A percentile compares a stretch with the other conserved stretches of the same genome.
Conservation (phyloP, 192 early-diverging fungal genomes). For the Linnemannia exigua region DNA sequence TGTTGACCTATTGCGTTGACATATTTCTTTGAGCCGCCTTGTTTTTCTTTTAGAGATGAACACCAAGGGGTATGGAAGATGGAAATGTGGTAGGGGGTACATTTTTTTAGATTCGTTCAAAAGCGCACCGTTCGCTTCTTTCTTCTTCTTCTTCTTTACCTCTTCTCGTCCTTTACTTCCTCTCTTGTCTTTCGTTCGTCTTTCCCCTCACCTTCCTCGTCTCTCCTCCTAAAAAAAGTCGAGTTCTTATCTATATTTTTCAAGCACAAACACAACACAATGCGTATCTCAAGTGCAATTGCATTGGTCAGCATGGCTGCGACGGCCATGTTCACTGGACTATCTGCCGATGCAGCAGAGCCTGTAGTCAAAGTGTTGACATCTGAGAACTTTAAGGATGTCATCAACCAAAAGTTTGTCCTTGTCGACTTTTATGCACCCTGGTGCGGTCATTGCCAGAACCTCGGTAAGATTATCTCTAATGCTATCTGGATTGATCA, state of each 20-base stretch:
- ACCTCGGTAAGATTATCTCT: slow-evolving; percentile 71
- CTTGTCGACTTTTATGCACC: slow-evolving; percentile 93
- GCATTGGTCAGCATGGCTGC: slow-evolving; percentile 16
- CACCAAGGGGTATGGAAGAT: not conserved
- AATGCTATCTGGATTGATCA: not conserved
- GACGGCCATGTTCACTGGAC: not conserved
- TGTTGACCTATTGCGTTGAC: not conserved
- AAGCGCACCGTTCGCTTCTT: not conserved
- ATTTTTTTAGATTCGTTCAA: not conserved
- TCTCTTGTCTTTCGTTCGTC: not conserved
- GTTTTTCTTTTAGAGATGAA: not conserved
- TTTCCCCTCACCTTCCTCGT: not conserved
- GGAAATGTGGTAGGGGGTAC: not conserved
- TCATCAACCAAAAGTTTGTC: slow-evolving; percentile 10
- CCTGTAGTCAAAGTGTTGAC: slow-evolving; percentile 58
- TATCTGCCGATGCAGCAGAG: not conserved
- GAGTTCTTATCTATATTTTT: not conserved
- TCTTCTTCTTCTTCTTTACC: not conserved
- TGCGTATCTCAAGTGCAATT: slow-evolving; percentile 20
- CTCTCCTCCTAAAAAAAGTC: not conserved
- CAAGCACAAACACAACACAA: not conserved
- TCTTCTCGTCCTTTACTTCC: not conserved
- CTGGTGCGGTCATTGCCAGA: slow-evolving; percentile 92
- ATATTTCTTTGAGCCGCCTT: not conserved
- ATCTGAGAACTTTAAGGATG: not conserved